Conservation (phyloP, 345 rosid genomes). For the Triadica sebifera region DNA sequence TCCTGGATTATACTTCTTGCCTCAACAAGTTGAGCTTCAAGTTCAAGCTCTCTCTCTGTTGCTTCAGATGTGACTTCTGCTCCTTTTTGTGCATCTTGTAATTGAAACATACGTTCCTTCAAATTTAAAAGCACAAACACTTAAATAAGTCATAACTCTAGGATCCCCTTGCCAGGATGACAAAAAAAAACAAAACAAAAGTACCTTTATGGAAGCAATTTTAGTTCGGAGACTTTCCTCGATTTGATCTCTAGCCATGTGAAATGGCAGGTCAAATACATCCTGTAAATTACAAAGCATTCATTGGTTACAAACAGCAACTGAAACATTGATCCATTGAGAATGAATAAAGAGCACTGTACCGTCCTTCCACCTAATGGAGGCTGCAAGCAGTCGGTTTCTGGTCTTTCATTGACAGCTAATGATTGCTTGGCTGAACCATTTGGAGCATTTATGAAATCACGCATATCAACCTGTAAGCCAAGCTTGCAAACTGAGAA, state of each 20-base stretch:
- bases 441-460: conserved; percentile 80
- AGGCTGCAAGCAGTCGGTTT: conserved; percentile 66
- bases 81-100: conserved; percentile 89
- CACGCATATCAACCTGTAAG: conserved; percentile 87
- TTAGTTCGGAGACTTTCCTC: conserved; percentile 90
- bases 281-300: conserved; percentile 47
- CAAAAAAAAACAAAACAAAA: background rate
- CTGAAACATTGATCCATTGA: background rate
- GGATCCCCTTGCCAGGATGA: background rate
- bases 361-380: conserved; percentile 99
- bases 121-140: conserved; percentile 12
- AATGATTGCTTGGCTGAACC: conserved; percentile 70
- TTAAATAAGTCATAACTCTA: background rate
- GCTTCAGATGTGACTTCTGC: conserved; percentile 91
- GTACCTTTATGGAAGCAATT: conserved; percentile 94
- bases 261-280: conserved; percentile 85
- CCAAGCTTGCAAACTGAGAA: background rate
- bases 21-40: conserved; percentile 98
- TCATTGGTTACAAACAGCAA: conserved; percentile 9
- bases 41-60: conserved; percentile 96
- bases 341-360: conserved; percentile 17
- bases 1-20: conserved; percentile 98
- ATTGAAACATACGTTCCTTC: conserved; percentile 78
- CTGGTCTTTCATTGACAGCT: conserved; percentile 54
- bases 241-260: conserved; percentile 93